These are phyloP conservation scores for Aspergillus sp. DNA, from an alignment of 2,329 filamentous ascomycete genomes.

Conservation along the genomic window DNA sequence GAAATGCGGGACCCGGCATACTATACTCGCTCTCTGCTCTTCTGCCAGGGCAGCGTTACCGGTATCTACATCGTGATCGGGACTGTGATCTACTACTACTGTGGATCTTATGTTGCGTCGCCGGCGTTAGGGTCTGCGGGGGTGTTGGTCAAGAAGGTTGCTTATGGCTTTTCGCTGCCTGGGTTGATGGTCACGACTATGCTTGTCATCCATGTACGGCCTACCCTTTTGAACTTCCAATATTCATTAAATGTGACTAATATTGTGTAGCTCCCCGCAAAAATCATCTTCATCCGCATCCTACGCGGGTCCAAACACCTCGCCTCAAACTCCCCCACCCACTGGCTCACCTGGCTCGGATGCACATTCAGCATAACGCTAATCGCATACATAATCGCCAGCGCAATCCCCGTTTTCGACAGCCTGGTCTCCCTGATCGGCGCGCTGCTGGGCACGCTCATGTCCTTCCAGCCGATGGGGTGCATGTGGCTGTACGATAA, in stretches of 20 bases:
- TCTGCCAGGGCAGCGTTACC: slow-evolving; percentile 33
- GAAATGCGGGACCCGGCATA: slow-evolving; percentile 39
- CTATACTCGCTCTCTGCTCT: slow-evolving; percentile 32
- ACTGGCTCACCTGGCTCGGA: slow-evolving; percentile 26
- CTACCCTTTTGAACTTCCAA: too few relatives aligned
- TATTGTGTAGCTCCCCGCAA: slow-evolving; percentile 13
- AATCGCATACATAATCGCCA: slow-evolving; percentile 27
- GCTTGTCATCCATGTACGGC: slow-evolving; percentile 20
- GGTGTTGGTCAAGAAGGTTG: slow-evolving; percentile 42
- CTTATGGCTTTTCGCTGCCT: slow-evolving; percentile 43
- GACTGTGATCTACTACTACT: slow-evolving; percentile 47
- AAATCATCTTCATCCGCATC: slow-evolving; percentile 24
- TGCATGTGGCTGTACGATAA: slow-evolving; percentile 24
- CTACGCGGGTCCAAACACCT: slow-evolving; percentile 24
- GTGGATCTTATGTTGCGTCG: slow-evolving; percentile 48
- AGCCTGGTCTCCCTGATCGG: slow-evolving; percentile 26
- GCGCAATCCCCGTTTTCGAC: slow-evolving; percentile 27
- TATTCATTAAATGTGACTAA: too few relatives aligned
- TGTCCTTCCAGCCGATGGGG: slow-evolving; percentile 19
- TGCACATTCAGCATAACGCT: slow-evolving; percentile 21
- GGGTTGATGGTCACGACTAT: slow-evolving; percentile 31
- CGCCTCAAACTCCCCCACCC: slow-evolving; percentile 19
- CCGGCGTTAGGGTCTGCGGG: slow-evolving; percentile 51
- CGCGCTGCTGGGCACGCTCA: slow-evolving; percentile 23
- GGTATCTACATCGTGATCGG: slow-evolving; percentile 37